These are phyloP conservation scores for Sugiyamaella grinbergsii DNA, from an alignment of 1,139 yeast species.

Conservation along the genomic window DNA sequence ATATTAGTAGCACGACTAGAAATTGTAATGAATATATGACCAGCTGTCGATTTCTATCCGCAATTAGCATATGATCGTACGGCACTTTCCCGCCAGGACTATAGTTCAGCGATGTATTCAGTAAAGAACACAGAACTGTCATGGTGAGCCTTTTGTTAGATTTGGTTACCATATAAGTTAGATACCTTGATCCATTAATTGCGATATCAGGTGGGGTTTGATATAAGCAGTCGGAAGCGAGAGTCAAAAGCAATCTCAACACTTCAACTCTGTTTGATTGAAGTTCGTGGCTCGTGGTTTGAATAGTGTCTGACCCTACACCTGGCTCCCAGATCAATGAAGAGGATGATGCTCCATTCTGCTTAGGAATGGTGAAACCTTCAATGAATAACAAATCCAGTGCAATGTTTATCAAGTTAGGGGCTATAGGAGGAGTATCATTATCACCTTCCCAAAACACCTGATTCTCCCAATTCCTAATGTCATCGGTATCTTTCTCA, in stretches of 20 bases:
- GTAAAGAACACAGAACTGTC: constrained; percentile 65
- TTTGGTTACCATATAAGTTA: constrained; percentile 60
- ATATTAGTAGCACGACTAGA: constrained; percentile 61
- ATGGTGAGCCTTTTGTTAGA: constrained; percentile 53
- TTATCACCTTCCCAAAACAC: constrained; percentile 50
- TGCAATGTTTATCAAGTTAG: constrained; percentile 49
- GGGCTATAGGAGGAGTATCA: constrained; percentile 46
- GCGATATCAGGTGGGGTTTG: constrained; percentile 50
- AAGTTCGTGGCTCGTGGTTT: constrained; percentile 46
- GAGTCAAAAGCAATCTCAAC: constrained; percentile 58
- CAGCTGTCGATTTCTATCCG: constrained; percentile 55
- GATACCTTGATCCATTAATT: constrained; percentile 57
- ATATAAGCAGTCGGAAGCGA: constrained; percentile 69
- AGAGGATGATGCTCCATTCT: constrained; percentile 25
- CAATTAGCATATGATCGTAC: constrained; percentile 42
- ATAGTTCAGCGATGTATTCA: constrained; percentile 54
- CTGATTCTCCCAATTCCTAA: constrained; percentile 42
- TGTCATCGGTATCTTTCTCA: constrained; percentile 46
- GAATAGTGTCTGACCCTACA: constrained; percentile 57
- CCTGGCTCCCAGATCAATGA: constrained; percentile 73
- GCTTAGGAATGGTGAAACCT: constrained; percentile 57
- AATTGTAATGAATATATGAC: constrained; percentile 64
- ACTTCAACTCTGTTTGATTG: constrained; percentile 72
- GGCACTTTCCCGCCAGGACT: constrained; percentile 47
- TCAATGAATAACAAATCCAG: constrained; percentile 59